Evolutionary conservation across 1,284 basidiomycete genomes (phyloP).

Genomic region (Trichosporon sp.): DNA sequence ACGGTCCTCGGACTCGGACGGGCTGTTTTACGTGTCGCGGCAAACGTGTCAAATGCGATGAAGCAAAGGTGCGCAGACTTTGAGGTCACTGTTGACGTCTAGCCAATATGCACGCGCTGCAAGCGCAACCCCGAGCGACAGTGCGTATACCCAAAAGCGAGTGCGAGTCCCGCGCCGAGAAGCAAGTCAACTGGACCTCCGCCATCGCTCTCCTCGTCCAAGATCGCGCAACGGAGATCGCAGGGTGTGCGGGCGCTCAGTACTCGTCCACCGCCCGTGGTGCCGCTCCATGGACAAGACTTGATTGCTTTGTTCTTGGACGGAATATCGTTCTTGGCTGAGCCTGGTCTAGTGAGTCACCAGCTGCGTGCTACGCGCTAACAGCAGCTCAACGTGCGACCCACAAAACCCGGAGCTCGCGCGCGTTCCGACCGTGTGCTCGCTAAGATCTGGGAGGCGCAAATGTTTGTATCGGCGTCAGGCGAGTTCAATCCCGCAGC

Average conservation of each 20-base stretch:
- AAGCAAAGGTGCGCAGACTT: conserved; percentile 5
- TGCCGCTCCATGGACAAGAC: conserved; percentile 1
- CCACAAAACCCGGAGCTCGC: conserved; percentile 10
- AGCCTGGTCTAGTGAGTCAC: conserved; percentile 10
- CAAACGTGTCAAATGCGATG: conserved; percentile 19
- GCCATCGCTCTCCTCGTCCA: background rate
- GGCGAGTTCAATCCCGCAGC: background rate
- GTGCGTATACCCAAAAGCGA: conserved; percentile 13
- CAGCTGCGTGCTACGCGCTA: background rate
- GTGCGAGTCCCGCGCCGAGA: background rate
- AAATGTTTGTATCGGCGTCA: conserved; percentile 12
- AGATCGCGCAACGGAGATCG: background rate
- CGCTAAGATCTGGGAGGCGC: conserved; percentile 17
- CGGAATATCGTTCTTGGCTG: conserved; percentile 8
- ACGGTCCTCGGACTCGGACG: conserved; percentile 13
- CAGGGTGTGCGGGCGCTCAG: background rate
- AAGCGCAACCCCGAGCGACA: conserved; percentile 14
- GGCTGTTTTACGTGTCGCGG: conserved; percentile 18
- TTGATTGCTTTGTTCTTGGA: conserved; percentile 13
- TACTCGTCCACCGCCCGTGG: background rate
- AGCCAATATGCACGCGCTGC: conserved; percentile 16
- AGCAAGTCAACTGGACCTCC: background rate
- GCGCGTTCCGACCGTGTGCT: conserved; percentile 16
- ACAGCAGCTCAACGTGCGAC: conserved; percentile 14
- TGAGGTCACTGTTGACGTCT: background rate